Conservation (phyloP, 148 eudicot genomes). For the Dysphania ambrosioides region DNA sequence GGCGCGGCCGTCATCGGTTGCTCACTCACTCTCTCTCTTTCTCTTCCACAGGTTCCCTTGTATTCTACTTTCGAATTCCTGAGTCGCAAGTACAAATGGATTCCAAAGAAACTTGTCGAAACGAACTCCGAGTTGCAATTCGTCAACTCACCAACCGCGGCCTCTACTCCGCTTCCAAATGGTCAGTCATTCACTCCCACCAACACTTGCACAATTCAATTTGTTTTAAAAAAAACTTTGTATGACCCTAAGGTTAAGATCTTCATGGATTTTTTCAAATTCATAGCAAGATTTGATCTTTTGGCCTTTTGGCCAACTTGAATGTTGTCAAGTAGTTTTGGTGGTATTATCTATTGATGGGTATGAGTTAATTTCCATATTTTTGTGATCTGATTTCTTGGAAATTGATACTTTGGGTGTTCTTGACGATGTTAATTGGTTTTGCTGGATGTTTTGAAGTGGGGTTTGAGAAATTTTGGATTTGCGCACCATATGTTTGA, state of each 20-base stretch:
- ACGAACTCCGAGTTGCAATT: constrained; percentile 79
- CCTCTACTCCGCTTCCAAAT: constrained; percentile 87
- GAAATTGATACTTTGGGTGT: background rate
- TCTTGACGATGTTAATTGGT: background rate
- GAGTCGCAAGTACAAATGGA: constrained; percentile 32
- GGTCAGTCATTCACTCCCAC: constrained; percentile 38
- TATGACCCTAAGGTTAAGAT: background rate
- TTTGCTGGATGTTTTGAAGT: background rate
- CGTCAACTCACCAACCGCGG: constrained; percentile 90
- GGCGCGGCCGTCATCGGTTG: constrained; percentile 16
- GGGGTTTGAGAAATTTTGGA: background rate
- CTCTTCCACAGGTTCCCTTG: background rate
- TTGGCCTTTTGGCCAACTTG: background rate
- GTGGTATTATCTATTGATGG: constrained; percentile 2
- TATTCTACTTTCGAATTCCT: background rate
- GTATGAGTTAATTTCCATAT: constrained; percentile 3
- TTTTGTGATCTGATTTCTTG: background rate
- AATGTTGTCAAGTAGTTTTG: background rate
- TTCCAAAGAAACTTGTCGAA: constrained; percentile 78
- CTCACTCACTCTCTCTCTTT: constrained; percentile 2
- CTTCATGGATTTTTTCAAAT: background rate
- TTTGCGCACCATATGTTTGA: constrained; percentile 34
- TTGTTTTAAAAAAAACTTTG: background rate
- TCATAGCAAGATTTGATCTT: constrained; percentile 12
- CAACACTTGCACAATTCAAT: background rate